Conservation (phyloP, 2,329 filamentous ascomycete genomes). For the Fusarium fujikuroi region DNA sequence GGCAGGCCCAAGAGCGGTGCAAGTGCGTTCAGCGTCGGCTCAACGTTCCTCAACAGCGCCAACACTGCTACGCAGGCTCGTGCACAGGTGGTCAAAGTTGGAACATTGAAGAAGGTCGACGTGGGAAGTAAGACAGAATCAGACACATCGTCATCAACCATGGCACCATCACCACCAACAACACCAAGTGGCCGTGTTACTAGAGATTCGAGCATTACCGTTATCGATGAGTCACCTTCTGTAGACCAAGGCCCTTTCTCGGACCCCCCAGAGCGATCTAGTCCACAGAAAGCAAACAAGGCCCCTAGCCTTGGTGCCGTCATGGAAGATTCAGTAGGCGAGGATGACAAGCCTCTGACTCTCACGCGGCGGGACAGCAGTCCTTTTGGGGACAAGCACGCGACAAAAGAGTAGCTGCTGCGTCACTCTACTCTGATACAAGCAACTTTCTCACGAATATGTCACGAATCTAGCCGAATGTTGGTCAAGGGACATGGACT, state of each 20-base stretch:
- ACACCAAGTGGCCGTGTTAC: conserved; percentile 38
- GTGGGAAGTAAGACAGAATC: conserved; percentile 52
- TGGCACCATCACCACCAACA: conserved; percentile 34
- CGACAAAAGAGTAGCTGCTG: conserved; percentile 58
- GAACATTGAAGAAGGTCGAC: conserved; percentile 60
- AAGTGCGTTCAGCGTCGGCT: conserved; percentile 73
- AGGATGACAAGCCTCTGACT: conserved; percentile 48
- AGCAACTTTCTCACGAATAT: conserved; percentile 25
- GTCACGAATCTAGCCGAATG: conserved; percentile 36
- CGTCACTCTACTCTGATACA: conserved; percentile 19
- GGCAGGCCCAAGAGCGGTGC: conserved; percentile 63
- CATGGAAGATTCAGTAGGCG: conserved; percentile 60
- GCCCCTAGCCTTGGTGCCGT: conserved; percentile 64
- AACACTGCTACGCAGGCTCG: conserved; percentile 67
- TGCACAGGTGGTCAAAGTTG: conserved; percentile 70
- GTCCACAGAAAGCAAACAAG: conserved; percentile 47
- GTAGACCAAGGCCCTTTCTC: conserved; percentile 69
- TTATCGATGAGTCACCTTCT: conserved; percentile 61
- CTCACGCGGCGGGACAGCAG: conserved; percentile 52
- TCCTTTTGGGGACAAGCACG: conserved; percentile 69
- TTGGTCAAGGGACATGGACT: conserved; percentile 17
- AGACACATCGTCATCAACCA: conserved; percentile 41
- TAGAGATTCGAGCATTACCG: conserved; percentile 58
- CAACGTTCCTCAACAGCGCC: conserved; percentile 74
- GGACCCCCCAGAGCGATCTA: conserved; percentile 59